Conservation (phyloP, 495 filamentous ascomycete genomes). For the Penicillium crystallinum region DNA sequence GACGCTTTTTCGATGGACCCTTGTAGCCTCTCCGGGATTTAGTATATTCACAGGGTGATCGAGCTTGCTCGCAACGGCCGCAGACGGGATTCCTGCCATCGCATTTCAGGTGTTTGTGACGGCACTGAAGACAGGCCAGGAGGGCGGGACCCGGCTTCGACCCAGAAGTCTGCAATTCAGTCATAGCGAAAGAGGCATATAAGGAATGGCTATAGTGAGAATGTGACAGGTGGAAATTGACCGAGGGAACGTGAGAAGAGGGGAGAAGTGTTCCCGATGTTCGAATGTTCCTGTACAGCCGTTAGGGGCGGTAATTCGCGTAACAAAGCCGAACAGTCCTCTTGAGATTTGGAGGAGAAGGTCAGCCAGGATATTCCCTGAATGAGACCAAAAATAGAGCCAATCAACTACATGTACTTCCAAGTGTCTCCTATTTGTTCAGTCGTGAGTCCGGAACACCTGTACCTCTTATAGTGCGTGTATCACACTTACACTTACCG, state of each 20-base stretch:
- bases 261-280: not conserved
- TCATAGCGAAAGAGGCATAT: conserved; percentile 19
- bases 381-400: not conserved
- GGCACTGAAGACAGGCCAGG: conserved; percentile 53
- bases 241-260: conserved; percentile 1
- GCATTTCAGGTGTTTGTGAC: conserved; percentile 56
- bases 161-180: conserved; percentile 17
- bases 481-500: not conserved
- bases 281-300: not conserved
- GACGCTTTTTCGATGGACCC: conserved; percentile 44
- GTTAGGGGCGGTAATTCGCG: not conserved
- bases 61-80: conserved; percentile 33
- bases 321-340: not conserved
- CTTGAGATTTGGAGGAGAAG: too few species aligned
- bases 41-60: conserved; percentile 39
- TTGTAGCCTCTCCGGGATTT: conserved; percentile 47
- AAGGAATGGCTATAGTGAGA: not conserved
- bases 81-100: conserved; percentile 40
- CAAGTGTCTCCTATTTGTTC: too few species aligned
- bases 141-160: conserved; percentile 35
- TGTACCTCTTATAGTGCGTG: not conserved
- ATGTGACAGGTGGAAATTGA: not conserved
- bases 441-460: too few species aligned
- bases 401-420: too few species aligned
- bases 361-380: not conserved